A percentile compares a stretch with the other conserved stretches of the same genome.
Evolutionary conservation across 352 stramenopile species (phyloP).

Genomic region (Globisporangium heterothallicum): DNA sequence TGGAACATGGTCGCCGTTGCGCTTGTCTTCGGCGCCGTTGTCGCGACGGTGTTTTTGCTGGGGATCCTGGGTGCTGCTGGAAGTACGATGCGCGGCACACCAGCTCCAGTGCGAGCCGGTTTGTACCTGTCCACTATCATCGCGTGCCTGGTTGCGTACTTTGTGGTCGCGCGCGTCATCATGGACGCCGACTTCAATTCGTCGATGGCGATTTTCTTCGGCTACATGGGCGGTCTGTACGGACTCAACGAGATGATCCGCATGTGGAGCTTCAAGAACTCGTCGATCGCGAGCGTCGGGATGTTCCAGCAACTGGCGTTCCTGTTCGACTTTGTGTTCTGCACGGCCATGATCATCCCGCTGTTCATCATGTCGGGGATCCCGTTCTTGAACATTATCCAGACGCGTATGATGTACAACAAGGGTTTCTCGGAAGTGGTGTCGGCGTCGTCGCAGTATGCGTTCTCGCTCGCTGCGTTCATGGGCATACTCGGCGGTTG

Average conservation of each 20-base stretch:
- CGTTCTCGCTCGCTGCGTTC: conserved; percentile 75
- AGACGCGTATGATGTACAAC: conserved; percentile 91
- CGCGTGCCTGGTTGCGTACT: conserved; percentile 35
- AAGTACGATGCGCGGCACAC: conserved; percentile 24
- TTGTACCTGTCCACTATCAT: conserved; percentile 46
- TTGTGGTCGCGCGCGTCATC: conserved; percentile 36
- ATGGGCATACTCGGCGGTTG: conserved; percentile 66
- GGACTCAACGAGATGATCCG: conserved; percentile 82
- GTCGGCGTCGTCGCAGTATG: conserved; percentile 82
- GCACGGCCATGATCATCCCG: conserved; percentile 63
- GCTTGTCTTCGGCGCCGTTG: conserved; percentile 47
- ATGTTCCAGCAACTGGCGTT: conserved; percentile 81
- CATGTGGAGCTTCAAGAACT: conserved; percentile 76
- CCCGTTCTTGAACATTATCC: conserved; percentile 83
- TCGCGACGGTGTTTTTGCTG: conserved; percentile 52
- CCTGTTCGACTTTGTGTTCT: conserved; percentile 85
- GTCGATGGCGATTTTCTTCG: conserved; percentile 71
- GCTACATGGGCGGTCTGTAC: conserved; percentile 70
- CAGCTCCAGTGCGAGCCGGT: conserved; percentile 37
- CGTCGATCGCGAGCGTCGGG: conserved; percentile 51
- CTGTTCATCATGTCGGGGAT: conserved; percentile 78
- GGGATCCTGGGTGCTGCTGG: conserved; percentile 36
- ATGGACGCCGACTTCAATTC: conserved; percentile 28
- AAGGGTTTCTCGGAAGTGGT: conserved; percentile 84
- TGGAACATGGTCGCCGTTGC: conserved; percentile 48